Evolutionary conservation across 306 rosid species (phyloP), one percentile per base, ranked within the genome.

Genomic region (Chamaecrista fasciculata): DNA sequence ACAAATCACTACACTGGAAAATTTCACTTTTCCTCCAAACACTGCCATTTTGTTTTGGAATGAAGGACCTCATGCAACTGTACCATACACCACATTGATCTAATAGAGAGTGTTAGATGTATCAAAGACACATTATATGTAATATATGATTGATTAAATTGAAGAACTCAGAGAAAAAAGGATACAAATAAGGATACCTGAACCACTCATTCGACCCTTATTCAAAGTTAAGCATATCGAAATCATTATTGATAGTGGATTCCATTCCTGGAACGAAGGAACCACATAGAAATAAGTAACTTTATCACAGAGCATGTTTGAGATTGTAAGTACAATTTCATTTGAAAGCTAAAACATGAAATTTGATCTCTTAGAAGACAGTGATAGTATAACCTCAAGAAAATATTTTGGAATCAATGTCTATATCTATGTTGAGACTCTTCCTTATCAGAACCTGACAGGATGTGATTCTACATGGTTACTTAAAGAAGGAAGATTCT

Each of bases 401-500:
- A 67, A 71, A 80, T 70, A 57, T 50, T 69, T 51, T 33, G 62
- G 26, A 61, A 69, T 66, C 52, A 59, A 24, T 62, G 65, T 29
- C 20, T 33, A 26, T 66, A 60, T 40, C 51, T 70, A 71, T 18
- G 51, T 72, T 19, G n/a, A n/a, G 50, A 73, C 66, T 51, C 76
- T 73, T 81, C 78, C 49, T 48, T 50, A 31, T 79, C 80, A 58
- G 79, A 81, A 71, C 21, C 66, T 48, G 82, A 78, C 2, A 47
- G n/a, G 19, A 50, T 89, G 85, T 48, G 82, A 74, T 59, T 84
- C 83, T 58, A 70, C 51, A 70, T 75, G 57, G 36, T 14, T 79
- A 66, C 64, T 67, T 26, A 24, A 47, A 62, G 72, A 81, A 10
- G 88, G 82, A 72, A 92, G 85, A 57, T 79, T 72, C 82, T 87